Evolutionary conservation across 768 basidiomycete genomes (phyloP).

Genomic region (Wakefieldia striispora): DNA sequence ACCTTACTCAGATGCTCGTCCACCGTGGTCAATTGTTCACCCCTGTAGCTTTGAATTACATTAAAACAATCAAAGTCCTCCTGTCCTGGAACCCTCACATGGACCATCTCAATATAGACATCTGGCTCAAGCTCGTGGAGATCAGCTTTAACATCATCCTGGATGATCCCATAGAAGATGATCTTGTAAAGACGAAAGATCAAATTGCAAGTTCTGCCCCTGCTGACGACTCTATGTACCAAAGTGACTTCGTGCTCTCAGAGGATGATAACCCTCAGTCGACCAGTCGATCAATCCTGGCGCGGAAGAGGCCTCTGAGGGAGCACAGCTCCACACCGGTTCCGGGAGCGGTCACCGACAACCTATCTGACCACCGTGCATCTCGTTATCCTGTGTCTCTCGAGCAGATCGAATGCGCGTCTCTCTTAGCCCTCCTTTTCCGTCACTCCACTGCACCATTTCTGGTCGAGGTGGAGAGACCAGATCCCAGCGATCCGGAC

Average conservation of each 20-base stretch:
- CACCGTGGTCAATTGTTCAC: slow-evolving; percentile 51
- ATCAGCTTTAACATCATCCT: slow-evolving; percentile 78
- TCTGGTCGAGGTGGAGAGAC: slow-evolving; percentile 37
- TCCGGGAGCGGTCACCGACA: slow-evolving; percentile 16
- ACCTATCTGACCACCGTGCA: slow-evolving; percentile 21
- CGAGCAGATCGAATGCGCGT: slow-evolving; percentile 72
- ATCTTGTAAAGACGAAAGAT: slow-evolving; percentile 26
- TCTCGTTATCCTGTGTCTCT: slow-evolving; percentile 36
- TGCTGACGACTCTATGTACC: slow-evolving; percentile 31
- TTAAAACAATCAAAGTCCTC: slow-evolving; percentile 70
- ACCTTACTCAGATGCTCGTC: slow-evolving; percentile 61
- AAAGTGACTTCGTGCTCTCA: slow-evolving; percentile 30
- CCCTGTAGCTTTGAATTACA: slow-evolving; percentile 74
- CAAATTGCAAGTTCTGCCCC: slow-evolving; percentile 15
- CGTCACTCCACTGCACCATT: slow-evolving; percentile 58
- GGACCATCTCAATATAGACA: slow-evolving; percentile 61
- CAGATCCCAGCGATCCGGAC: slow-evolving; percentile 22
- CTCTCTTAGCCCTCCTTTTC: slow-evolving; percentile 59
- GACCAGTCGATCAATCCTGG: slow-evolving; percentile 16
- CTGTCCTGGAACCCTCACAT: slow-evolving; percentile 72
- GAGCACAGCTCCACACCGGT: slow-evolving; percentile 24
- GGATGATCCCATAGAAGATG: slow-evolving; percentile 47
- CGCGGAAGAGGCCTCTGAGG: slow-evolving; percentile 25
- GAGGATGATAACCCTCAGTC: slow-evolving; percentile 33
- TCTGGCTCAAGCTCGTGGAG: slow-evolving; percentile 69